phyloP scores from a whole-genome alignment of 2,329 filamentous ascomycete species.

The Elsinoe batatas region DNA sequence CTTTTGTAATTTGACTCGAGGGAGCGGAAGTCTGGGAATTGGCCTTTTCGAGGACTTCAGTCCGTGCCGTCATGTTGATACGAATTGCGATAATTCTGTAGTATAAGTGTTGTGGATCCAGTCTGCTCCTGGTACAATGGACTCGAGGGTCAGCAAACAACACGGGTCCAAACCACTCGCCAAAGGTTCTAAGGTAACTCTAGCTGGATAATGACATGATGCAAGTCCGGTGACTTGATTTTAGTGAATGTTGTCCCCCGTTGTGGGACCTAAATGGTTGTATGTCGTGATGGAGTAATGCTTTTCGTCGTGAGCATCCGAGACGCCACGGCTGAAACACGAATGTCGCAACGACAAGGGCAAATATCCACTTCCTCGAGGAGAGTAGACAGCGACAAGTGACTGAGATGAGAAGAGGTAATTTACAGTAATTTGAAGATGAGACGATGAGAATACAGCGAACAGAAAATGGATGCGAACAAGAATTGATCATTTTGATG shows the following conservation, averaged over 20 bases:
- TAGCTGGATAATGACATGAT: not conserved
- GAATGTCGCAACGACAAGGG: not conserved
- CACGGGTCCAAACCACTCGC: not conserved
- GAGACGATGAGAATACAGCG: not conserved
- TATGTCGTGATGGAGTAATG: not conserved
- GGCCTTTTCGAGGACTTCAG: constrained; percentile 11
- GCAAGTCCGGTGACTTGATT: not conserved
- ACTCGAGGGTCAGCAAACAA: not conserved
- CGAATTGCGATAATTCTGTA: not conserved
- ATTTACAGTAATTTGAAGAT: not conserved
- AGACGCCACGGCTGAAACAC: constrained; percentile 10
- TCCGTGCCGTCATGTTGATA: constrained; percentile 9
- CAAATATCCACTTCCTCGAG: not conserved
- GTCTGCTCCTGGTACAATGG: not conserved
- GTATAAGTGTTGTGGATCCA: not conserved
- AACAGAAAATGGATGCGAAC: constrained; percentile 5
- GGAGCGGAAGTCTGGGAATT: constrained; percentile 1
- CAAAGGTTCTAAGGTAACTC: not conserved
- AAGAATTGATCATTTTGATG: constrained; percentile 5
- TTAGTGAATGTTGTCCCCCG: not conserved
- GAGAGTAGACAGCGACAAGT: not conserved
- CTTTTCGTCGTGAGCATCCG: constrained; percentile 8
- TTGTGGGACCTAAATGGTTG: not conserved
- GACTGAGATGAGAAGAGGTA: not conserved
- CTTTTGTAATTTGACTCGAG: constrained; percentile 1